These are phyloP conservation scores for Monosporascus ibericus DNA, from an alignment of 2,329 filamentous ascomycete genomes.

Conservation along the genomic window DNA sequence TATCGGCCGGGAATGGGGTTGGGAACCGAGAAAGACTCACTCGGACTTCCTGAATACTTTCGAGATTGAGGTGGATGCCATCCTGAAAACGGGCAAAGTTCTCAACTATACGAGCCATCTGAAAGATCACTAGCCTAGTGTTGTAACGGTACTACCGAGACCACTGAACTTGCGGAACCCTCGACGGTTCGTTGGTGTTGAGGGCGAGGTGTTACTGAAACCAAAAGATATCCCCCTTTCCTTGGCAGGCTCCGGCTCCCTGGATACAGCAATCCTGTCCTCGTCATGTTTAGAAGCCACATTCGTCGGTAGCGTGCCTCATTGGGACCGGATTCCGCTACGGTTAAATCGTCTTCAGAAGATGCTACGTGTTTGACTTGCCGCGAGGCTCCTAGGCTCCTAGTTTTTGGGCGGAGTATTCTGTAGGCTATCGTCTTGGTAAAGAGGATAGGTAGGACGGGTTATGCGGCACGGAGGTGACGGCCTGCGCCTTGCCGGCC, in stretches of 20 bases:
- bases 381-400: constrained; percentile 11
- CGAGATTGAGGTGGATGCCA: not conserved
- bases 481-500: constrained; percentile 24
- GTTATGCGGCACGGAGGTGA: constrained; percentile 16
- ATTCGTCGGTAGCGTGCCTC: constrained; percentile 24
- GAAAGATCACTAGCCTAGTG: not conserved
- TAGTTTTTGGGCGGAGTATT: constrained; percentile 22
- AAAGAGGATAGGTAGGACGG: constrained; percentile 19
- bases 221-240: constrained; percentile 20
- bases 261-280: constrained; percentile 25
- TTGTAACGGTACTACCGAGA: not conserved
- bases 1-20: not conserved
- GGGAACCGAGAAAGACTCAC: not conserved
- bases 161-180: constrained; percentile 17
- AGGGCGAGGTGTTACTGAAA: constrained; percentile 17
- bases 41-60: not conserved
- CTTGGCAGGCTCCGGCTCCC: constrained; percentile 22
- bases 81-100: not conserved
- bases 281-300: constrained; percentile 27
- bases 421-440: constrained; percentile 25
- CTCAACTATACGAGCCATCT: not conserved
- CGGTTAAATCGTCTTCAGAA: not conserved
- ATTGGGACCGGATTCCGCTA: constrained; percentile 7
- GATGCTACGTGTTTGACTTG: not conserved
- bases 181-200: constrained; percentile 19